A percentile compares a stretch with the other conserved stretches of the same genome.
These are phyloP conservation scores for Psophocarpus tetragonolobus DNA, from an alignment of 306 rosid species.

Conservation along the genomic window DNA sequence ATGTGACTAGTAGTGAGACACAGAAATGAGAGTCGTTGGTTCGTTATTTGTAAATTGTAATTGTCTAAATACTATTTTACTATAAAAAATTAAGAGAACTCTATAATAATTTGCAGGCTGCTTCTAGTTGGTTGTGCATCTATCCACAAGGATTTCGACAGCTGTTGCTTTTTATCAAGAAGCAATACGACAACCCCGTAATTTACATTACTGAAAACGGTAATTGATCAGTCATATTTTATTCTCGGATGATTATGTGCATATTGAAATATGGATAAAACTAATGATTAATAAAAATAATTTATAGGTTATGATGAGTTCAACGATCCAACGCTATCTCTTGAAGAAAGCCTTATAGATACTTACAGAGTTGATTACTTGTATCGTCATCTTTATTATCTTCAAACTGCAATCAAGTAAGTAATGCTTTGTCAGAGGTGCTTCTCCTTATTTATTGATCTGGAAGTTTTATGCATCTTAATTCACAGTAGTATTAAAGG, in stretches of 20 bases:
- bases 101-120: slow-evolving; percentile 37
- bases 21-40: too few species aligned
- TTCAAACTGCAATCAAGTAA: slow-evolving; percentile 47
- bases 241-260: neutral
- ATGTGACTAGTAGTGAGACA: too few species aligned
- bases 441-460: neutral
- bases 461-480: neutral
- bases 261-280: neutral
- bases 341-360: slow-evolving; percentile 42
- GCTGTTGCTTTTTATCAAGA: slow-evolving; percentile 38
- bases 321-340: slow-evolving; percentile 40
- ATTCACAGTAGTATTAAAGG: neutral
- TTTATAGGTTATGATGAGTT: slow-evolving; percentile 42
- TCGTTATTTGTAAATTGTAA: too few species aligned
- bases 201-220: slow-evolving; percentile 53
- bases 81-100: neutral
- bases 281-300: neutral
- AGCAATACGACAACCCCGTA: slow-evolving; percentile 41
- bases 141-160: slow-evolving; percentile 46
- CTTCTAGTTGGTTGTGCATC: slow-evolving; percentile 39
- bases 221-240: neutral
- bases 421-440: slow-evolving; percentile 1
- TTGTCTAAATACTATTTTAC: too few species aligned
- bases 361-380: slow-evolving; percentile 43
- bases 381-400: slow-evolving; percentile 40